Evolutionary conservation across 2,329 filamentous ascomycete species (phyloP).

Genomic region (Anisogramma anomala): DNA sequence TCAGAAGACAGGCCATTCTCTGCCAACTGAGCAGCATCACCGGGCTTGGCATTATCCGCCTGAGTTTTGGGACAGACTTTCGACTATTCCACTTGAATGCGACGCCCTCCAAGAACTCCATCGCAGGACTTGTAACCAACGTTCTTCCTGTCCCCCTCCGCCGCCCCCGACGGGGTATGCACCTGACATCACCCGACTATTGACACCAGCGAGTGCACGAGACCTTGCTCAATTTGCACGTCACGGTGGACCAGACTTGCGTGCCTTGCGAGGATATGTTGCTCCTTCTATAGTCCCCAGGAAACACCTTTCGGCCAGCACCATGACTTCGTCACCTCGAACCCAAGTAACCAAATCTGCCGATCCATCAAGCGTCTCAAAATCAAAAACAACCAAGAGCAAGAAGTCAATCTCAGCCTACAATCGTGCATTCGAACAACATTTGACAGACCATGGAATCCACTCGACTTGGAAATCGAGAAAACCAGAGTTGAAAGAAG

Average conservation of each 20-base stretch:
- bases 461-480: conserved; percentile 20
- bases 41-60: conserved; percentile 9
- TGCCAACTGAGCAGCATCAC: background rate
- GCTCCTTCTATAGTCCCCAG: background rate
- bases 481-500: conserved; percentile 23
- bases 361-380: conserved; percentile 16
- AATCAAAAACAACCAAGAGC: conserved; percentile 13
- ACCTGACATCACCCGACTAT: background rate
- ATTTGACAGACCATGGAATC: conserved; percentile 25
- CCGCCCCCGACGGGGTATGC: background rate
- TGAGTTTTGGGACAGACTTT: conserved; percentile 13
- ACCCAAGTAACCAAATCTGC: conserved; percentile 13
- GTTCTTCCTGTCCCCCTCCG: background rate
- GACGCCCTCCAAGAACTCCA: conserved; percentile 11
- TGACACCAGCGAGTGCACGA: background rate
- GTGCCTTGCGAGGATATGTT: conserved; percentile 17
- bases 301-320: background rate
- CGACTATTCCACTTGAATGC: conserved; percentile 4
- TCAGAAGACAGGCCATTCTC: background rate
- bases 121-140: conserved; percentile 3
- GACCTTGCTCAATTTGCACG: conserved; percentile 16
- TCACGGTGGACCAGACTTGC: conserved; percentile 18
- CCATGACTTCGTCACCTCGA: conserved; percentile 14
- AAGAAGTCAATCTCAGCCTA: conserved; percentile 21
- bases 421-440: conserved; percentile 25